Base-by-base conservation (phyloP, 2,329 filamentous ascomycete species). In the Pseudocercospora vitis region DNA sequence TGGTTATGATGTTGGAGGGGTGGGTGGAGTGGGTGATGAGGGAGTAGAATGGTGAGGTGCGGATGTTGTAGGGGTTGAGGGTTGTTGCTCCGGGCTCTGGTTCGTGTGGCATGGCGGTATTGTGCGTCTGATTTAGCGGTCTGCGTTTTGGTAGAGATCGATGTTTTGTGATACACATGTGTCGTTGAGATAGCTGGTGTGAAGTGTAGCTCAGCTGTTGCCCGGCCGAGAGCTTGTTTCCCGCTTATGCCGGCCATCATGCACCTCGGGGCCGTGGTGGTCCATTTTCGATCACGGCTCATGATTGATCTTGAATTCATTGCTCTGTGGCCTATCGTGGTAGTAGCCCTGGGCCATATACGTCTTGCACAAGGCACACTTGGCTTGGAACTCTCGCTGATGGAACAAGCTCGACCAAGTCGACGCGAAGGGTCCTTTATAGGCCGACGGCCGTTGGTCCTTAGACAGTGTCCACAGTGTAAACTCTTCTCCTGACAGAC, bases 11-110 rank as follows among this genome's bases (percentile, higher is more conserved):
- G 12, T 33, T 59, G 26, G 49, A 55, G 6, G 58, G 54, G 39
- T 52, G 50, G 28, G 49, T 45, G 18, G 54, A 37, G 24, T 61
- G 56, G 12, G 54, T 58, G 16, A 61, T 49, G 16, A 50, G 44
- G 12, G 50, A 57, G 48, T 61, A 59, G 58, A 53, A 58, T 6
- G 60, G 58, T 19, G 58, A 61, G 9, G 54, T 55, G 14, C 52
- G 44, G 29, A 50, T 58, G 42, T 56, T 58, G 51, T 56, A 56
- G 3, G 60, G 58, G n/a, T 28, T 52, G 11, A 56, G 42, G 14
- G 33, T 44, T 4, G 39, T 23, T 14, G 52, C 47, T 32, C 52
- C 52, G n/a, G 45, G 33, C 4, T 7, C 4, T 19, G 33, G 2
- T 14, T 37, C 19, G 33, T n/a, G 12, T 37, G 33, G 6, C 26